phyloP scores from a whole-genome alignment of 768 basidiomycete genomes.

The Tricholoma terreum region DNA sequence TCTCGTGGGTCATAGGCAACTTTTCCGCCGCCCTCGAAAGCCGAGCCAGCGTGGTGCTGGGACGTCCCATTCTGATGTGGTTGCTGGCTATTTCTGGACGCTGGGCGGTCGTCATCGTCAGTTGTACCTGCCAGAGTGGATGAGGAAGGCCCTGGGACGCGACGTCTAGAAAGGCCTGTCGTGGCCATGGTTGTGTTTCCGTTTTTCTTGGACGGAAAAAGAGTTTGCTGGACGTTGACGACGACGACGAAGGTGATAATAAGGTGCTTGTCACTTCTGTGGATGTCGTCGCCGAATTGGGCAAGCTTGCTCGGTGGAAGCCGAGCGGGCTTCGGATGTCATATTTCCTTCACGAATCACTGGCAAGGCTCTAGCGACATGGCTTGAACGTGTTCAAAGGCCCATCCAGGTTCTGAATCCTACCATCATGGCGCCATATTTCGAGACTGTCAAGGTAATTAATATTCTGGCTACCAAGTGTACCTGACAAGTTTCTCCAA shows the following conservation, averaged over 20 bases:
- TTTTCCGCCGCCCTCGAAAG: conserved; percentile 82
- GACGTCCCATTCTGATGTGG: conserved; percentile 17
- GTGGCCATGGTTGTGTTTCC: conserved; percentile 39
- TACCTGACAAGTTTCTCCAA: background rate
- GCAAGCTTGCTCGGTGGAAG: background rate
- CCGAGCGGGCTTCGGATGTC: background rate
- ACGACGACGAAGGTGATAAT: background rate
- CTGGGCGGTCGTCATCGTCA: conserved; percentile 35
- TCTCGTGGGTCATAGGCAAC: conserved; percentile 95
- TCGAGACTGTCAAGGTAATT: conserved; percentile 63
- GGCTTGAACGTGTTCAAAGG: conserved; percentile 11
- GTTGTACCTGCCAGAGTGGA: conserved; percentile 26
- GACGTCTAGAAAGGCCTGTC: conserved; percentile 55
- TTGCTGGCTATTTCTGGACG: conserved; percentile 16
- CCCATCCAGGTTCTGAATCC: background rate
- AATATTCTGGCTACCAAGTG: no score
- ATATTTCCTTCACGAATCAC: no score
- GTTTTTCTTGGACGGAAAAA: background rate
- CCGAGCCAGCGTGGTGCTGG: conserved; percentile 75
- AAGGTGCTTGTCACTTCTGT: background rate
- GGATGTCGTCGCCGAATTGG: background rate
- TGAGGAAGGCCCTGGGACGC: conserved; percentile 42
- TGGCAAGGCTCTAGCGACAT: no score
- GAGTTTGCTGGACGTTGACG: background rate
- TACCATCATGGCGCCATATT: conserved; percentile 51